Base-by-base conservation (phyloP, 805 yeast genomes). In the Teunomyces barrocoloradensis region DNA sequence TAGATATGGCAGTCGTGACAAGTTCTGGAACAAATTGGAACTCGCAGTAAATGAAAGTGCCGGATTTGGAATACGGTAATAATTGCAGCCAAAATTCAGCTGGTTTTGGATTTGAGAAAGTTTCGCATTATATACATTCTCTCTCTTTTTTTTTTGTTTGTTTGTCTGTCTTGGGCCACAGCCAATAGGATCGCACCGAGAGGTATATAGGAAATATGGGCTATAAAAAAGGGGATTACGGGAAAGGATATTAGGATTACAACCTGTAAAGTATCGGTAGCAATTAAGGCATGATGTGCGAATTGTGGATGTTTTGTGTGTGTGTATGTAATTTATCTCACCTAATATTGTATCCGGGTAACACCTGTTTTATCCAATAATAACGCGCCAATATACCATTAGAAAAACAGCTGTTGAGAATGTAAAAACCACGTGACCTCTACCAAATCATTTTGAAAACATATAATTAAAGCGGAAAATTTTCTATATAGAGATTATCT, bases 31-130 rank as follows among this genome's bases (percentile, higher is more conserved):
- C 1, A 91, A 88, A 64, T 64, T 92, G 48, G 60, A 69, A n/a
- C 59, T 75, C 53, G 96, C 97, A 0, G 77, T 92, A 15, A 68
- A 76, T 39, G 95, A 86, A 60, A 83, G 90, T 51, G 85, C 87
- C 51, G 98, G 97, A 1, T 94, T 92, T 72, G 97, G 94, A 0
- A 73, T 88, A 20, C 82, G 78, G 58, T 86, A 13, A 15, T 7
- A 17, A 17, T 37, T 37, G 40, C 40, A 37, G 29, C 40, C 40
- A 37, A 39, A 23, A 35, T 3, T 12, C 20, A 35, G 5, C 27
- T 7, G 27, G 27, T 25, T 25, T 25, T 7, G 27, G 27, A 9
- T 25, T 25, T 9, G 27, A 25, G 25, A 4, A 23, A 9, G 27
- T 25, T 7, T 25, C 27, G 27, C 27, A 9, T 20, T 37, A 36